A percentile compares a stretch with the other conserved stretches of the same genome.
phyloP scores from a whole-genome alignment of 164 flowering plant species.

The Aristolochia californica region DNA sequence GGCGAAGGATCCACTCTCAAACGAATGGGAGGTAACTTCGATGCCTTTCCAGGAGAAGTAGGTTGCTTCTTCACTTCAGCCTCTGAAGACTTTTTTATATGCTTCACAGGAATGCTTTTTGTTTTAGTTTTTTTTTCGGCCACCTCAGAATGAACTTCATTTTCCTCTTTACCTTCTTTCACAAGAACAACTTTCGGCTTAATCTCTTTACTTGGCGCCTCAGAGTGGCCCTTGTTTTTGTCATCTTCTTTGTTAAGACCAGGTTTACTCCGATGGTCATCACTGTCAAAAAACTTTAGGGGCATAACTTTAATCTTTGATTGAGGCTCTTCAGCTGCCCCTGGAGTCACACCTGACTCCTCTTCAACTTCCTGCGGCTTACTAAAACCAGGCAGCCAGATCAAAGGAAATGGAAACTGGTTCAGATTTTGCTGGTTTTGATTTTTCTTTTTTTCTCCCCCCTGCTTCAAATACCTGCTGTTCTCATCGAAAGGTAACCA shows the following conservation, averaged over 20 bases:
- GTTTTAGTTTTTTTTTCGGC: not conserved
- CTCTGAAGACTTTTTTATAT: constrained; percentile 8
- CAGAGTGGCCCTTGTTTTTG: not conserved
- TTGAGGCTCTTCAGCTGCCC: constrained; percentile 5
- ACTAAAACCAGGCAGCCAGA: constrained; percentile 37
- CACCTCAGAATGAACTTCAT: not conserved
- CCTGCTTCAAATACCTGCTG: constrained; percentile 10
- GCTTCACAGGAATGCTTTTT: constrained; percentile 8
- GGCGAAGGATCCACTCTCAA: constrained; percentile 69
- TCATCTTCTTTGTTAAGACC: constrained; percentile 1
- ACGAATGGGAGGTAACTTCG: constrained; percentile 67
- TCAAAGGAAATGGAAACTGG: constrained; percentile 25
- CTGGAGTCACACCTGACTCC: constrained; percentile 5
- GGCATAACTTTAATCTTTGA: constrained; percentile 17
- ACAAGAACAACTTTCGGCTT: constrained; percentile 15
- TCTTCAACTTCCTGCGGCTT: constrained; percentile 14
- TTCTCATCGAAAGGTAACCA: constrained; percentile 23
- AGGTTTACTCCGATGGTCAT: constrained; percentile 3
- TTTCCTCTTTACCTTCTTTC: constrained; percentile 16
- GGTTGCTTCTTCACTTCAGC: constrained; percentile 11
- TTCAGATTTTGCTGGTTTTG: constrained; percentile 4
- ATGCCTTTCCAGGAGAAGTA: constrained; percentile 28
- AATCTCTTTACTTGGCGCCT: constrained; percentile 1
- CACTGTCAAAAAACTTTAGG: constrained; percentile 4
- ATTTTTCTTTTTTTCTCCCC: constrained; percentile 9